A percentile compares a stretch with the other conserved stretches of the same genome.
These are phyloP conservation scores for Lactarius indigo DNA, from an alignment of 768 basidiomycete species.

Conservation along the genomic window DNA sequence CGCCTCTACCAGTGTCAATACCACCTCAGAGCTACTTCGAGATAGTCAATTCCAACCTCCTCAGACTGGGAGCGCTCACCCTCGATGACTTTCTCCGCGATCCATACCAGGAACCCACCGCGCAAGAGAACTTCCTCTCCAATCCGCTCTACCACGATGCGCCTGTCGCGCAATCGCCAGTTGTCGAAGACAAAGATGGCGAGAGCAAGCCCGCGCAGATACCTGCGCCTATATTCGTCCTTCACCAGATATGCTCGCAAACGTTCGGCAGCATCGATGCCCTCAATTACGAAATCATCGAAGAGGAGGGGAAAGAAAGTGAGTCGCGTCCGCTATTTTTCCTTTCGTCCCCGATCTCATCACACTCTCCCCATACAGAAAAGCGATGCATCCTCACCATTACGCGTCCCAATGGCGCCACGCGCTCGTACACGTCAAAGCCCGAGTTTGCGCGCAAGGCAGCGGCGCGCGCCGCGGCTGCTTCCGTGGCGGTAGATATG, in stretches of 20 bases:
- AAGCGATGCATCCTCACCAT: constrained; percentile 63
- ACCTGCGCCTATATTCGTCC: constrained; percentile 19
- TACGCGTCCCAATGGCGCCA: constrained; percentile 48
- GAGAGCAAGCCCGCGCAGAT: not conserved
- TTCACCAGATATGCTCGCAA: constrained; percentile 30
- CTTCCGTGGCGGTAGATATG: constrained; percentile 52
- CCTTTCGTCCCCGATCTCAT: not conserved
- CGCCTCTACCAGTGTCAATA: not conserved
- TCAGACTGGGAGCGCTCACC: constrained; percentile 24
- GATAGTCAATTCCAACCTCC: constrained; percentile 15
- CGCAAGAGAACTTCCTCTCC: constrained; percentile 5
- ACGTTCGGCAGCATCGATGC: constrained; percentile 28
- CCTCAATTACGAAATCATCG: constrained; percentile 26
- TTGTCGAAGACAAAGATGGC: constrained; percentile 1
- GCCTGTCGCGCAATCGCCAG: constrained; percentile 7
- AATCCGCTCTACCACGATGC: constrained; percentile 8
- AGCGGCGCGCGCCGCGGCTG: constrained; percentile 54
- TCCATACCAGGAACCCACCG: constrained; percentile 18
- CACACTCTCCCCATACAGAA: constrained; percentile 33
- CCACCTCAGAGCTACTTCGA: constrained; percentile 15
- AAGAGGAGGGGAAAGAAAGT: constrained; percentile 23
- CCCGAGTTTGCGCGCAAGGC: constrained; percentile 41
- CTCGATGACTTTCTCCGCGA: constrained; percentile 18
- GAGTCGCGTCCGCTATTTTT: not conserved
- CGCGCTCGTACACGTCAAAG: constrained; percentile 53